Percentiles rank a stretch among this genome's conserved stretches.
Evolutionary conservation across 202 grass and related monocot species (phyloP).

Genomic region (Eragrostis tef): DNA sequence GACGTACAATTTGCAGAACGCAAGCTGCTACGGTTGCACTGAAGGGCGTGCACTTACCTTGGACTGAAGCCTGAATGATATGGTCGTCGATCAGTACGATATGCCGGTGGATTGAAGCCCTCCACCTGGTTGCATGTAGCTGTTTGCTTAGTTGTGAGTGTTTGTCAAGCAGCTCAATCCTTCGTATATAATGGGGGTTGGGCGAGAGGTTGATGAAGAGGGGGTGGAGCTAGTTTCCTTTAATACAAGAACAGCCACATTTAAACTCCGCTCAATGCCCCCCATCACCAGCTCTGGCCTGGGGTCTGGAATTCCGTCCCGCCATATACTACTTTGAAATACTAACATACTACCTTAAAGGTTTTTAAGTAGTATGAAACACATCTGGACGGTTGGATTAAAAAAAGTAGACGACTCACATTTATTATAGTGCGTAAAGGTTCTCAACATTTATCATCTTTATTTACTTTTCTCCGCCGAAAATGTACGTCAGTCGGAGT

Average conservation of each 20-base stretch:
- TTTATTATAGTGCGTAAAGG: too few species aligned
- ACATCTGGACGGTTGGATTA: too few species aligned
- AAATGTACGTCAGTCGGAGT: too few species aligned
- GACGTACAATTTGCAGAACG: neutral
- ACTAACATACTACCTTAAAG: too few species aligned
- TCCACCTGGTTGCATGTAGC: constrained; percentile 58
- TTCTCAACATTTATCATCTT: too few species aligned
- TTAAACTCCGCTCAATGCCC: constrained; percentile 53
- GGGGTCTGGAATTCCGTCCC: too few species aligned
- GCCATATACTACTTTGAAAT: too few species aligned
- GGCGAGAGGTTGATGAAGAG: constrained; percentile 48
- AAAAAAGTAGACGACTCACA: too few species aligned
- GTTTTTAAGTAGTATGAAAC: too few species aligned
- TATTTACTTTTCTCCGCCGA: too few species aligned
- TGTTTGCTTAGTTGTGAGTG: constrained; percentile 52
- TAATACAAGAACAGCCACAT: constrained; percentile 59
- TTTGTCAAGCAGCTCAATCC: constrained; percentile 53
- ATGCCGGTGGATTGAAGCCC: constrained; percentile 57
- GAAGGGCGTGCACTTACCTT: constrained; percentile 45
- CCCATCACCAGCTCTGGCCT: constrained; percentile 29
- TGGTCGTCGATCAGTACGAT: neutral
- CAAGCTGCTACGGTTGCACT: constrained; percentile 8
- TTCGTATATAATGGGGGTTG: constrained; percentile 60
- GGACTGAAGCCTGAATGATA: neutral
- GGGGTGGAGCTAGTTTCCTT: constrained; percentile 58